A percentile compares a stretch with the other conserved stretches of the same genome.
These are phyloP conservation scores for Vigna nakashimae DNA, from an alignment of 306 rosid species.

Conservation along the genomic window DNA sequence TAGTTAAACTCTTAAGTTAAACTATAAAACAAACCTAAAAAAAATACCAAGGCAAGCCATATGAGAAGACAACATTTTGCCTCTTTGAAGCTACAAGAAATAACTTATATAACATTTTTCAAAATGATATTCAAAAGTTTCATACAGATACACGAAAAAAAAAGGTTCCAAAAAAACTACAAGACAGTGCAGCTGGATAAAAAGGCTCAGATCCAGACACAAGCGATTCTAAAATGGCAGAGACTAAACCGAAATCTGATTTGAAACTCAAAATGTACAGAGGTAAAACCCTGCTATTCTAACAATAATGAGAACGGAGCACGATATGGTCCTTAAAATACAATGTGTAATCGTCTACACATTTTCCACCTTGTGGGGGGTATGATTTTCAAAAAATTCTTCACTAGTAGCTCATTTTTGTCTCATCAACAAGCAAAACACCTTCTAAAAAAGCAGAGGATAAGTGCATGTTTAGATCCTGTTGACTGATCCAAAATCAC, in stretches of 20 bases:
- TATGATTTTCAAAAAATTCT: background rate
- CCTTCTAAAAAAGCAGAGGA: background rate
- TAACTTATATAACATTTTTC: constrained; percentile 19
- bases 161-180: constrained; percentile 12
- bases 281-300: background rate
- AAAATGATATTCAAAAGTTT: constrained; percentile 23
- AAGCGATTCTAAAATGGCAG: background rate
- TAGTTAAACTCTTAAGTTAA: constrained; percentile 31
- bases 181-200: constrained; percentile 5
- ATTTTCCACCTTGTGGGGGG: background rate
- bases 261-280: constrained; percentile 7
- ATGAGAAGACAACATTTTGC: constrained; percentile 1
- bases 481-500: background rate
- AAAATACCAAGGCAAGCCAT: constrained; percentile 6
- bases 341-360: background rate
- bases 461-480: background rate
- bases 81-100: constrained; percentile 30
- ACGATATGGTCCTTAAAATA: background rate
- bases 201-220: background rate
- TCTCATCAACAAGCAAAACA: background rate
- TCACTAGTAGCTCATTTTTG: background rate
- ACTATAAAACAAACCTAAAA: constrained; percentile 22
- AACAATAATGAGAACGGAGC: background rate
- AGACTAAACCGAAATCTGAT: background rate
- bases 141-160: constrained; percentile 7